Evolutionary conservation across 306 rosid genomes (phyloP), one percentile per base, ranked within the genome.

Genomic region (Castanopsis chinensis): DNA sequence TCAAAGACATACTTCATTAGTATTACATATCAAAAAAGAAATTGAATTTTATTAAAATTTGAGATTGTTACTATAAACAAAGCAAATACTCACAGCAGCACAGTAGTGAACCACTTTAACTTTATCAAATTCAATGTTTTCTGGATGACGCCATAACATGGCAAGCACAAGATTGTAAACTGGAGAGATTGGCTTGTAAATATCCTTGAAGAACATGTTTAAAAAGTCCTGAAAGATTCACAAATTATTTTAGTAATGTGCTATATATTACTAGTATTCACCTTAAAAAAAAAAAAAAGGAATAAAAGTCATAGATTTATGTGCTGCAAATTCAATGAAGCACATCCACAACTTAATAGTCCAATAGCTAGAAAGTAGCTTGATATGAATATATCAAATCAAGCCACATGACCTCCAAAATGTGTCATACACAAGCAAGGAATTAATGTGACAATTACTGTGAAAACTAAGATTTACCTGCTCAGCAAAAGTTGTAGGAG

Each of bases 71-170:
- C 3, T 1, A 12, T 0, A 0, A 10, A 12, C 53, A 49, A 49
- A 49, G 5, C 1, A 1, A 2, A 30, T 20, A 87, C 98, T 93
- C 72, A 90, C 97, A 3, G 83, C 82, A 73, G 98, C 94, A 75
- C 98, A 94, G 3, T 92, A 92, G 80, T 94, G 97, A 51, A 87
- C 97, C 5, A 94, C 98, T 75, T 94, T 82, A 27, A 88, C 92
- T 52, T 87, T 73, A 10, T 89, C 81, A 10, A 94, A 86, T 3
- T 90, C 79, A 9, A 94, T 84, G 20, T 92, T 91, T 57, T 88
- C 92, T 0, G 96, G 92, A 78, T 94, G 98, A 19, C 92, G 97
- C 97, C 98, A 92, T 4, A 94, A 6, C 96, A 90, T 83, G 55
- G 97, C 96, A 77, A 94, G 8, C 10, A 91, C 92, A 55, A 94